Evolutionary conservation across 805 yeast genomes (phyloP).

Genomic region (Diddensiella caesifluorescens): DNA sequence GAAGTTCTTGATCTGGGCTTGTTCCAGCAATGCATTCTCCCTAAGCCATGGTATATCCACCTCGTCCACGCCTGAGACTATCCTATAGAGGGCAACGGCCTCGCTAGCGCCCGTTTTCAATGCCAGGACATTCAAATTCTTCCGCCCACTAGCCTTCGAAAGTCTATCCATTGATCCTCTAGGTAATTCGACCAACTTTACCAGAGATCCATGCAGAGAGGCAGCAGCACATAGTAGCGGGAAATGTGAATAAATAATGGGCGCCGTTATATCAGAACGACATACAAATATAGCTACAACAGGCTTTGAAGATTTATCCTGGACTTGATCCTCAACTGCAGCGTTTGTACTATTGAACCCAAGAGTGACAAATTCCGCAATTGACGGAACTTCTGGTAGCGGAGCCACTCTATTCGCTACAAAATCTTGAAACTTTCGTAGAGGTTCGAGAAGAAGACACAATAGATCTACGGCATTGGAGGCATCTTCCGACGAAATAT

Average conservation of each 20-base stretch:
- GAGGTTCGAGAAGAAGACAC: constrained; percentile 10
- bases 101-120: constrained; percentile 1
- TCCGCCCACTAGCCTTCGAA: constrained; percentile 6
- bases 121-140: constrained; percentile 4
- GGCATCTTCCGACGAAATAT: constrained; percentile 10
- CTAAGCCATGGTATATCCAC: constrained; percentile 12
- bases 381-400: constrained; percentile 10
- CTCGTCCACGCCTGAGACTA: background rate
- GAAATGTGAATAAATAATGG: constrained; percentile 18
- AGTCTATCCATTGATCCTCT: constrained; percentile 15
- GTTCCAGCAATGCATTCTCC: background rate
- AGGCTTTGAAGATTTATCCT: constrained; percentile 1
- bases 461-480: constrained; percentile 10
- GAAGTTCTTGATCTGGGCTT: constrained; percentile 5
- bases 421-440: constrained; percentile 9
- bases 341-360: constrained; percentile 22
- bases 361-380: constrained; percentile 8
- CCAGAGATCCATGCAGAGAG: constrained; percentile 4
- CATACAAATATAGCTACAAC: constrained; percentile 17
- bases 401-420: background rate
- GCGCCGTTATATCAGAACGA: constrained; percentile 17
- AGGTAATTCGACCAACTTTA: constrained; percentile 19
- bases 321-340: constrained; percentile 16
- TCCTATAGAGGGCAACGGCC: background rate
- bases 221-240: constrained; percentile 21